A percentile compares a stretch with the other conserved stretches of the same genome.
Conservation (phyloP, 495 filamentous ascomycete species). For the Symbiotaphrina buchneri region DNA sequence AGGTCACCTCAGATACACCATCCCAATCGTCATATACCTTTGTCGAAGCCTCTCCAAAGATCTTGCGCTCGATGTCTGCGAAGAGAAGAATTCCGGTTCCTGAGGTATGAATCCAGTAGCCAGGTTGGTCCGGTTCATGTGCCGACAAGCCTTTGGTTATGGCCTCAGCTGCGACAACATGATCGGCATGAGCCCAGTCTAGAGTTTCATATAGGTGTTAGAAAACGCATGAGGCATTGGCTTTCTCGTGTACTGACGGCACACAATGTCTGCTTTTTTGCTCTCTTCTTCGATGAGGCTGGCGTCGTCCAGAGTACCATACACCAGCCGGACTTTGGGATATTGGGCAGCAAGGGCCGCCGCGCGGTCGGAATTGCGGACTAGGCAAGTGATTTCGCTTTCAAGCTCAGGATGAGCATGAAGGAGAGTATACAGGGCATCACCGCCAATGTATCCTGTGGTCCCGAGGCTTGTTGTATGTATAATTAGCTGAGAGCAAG, state of each 20-base stretch:
- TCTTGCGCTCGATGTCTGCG: constrained; percentile 23
- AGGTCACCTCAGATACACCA: constrained; percentile 28
- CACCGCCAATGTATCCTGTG: constrained; percentile 65
- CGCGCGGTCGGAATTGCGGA: constrained; percentile 43
- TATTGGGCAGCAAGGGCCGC: constrained; percentile 33
- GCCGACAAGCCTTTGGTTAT: constrained; percentile 5
- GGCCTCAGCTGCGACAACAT: too few relatives aligned
- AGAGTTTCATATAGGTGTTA: constrained; percentile 6
- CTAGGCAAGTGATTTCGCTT: constrained; percentile 33
- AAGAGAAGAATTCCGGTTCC: constrained; percentile 35
- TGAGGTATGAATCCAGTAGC: constrained; percentile 39
- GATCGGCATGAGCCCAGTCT: neutral
- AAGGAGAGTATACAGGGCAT: constrained; percentile 34
- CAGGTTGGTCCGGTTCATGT: constrained; percentile 18
- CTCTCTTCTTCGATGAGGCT: constrained; percentile 32
- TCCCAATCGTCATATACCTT: constrained; percentile 40
- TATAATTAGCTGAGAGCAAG: too few relatives aligned
- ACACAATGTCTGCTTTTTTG: constrained; percentile 40
- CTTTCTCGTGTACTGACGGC: constrained; percentile 17
- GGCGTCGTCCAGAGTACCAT: constrained; percentile 31
- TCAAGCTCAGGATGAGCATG: constrained; percentile 46
- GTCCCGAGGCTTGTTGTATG: constrained; percentile 17
- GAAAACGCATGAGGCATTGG: constrained; percentile 9
- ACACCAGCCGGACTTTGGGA: constrained; percentile 30
- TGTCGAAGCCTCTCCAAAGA: too few relatives aligned